Evolutionary conservation across 1,284 basidiomycete species (phyloP), one percentile per base, ranked within the genome.

Genomic region (Amylostereum areolatum): DNA sequence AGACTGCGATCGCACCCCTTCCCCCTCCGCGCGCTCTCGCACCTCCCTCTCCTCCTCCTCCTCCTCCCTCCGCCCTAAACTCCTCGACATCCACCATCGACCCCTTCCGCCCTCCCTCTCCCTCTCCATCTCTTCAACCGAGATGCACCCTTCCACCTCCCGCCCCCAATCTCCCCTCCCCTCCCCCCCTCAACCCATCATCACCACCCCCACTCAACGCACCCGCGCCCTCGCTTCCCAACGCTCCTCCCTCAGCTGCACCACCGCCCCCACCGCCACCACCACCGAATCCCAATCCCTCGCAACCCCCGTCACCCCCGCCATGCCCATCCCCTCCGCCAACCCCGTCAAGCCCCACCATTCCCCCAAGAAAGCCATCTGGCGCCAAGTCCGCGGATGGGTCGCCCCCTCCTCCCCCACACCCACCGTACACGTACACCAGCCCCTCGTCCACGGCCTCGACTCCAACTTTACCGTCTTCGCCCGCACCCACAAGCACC

Each of bases 31-130:
- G 57, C 40, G 50, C 56, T 41, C 10, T 57, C 57, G 52, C 27
- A 44, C 56, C 49, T 52, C 51, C 18, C 54, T 56, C 33, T 46
- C 50, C 30, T 28, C 56, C 37, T 50, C 58, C 12, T 53, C 59
- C 34, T 60, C 60, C 48, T 56, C 55, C 41, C 50, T 53, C 35
- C 65, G 66, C 18, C 66, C 77, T 11, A 67, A 70, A 52, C 68
- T 80, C 40, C 60, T 78, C 40, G 58, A 53, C 39, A 62, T 61
- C 40, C 59, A 62, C 35, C 64, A 66, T 49, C 67, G 67, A 28
- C 68, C 68, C 12, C 64, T 70, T 28, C 70, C 73, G 4, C 74
- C 76, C 4, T 68, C 74, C 10, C 71, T 80, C 49, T 73, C 66
- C 62, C 70, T 75, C 58, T 70, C 72, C 36, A 60, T 54, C 48